Evolutionary conservation across 805 yeast genomes (phyloP).

Genomic region (Scheffersomyces lignosus): DNA sequence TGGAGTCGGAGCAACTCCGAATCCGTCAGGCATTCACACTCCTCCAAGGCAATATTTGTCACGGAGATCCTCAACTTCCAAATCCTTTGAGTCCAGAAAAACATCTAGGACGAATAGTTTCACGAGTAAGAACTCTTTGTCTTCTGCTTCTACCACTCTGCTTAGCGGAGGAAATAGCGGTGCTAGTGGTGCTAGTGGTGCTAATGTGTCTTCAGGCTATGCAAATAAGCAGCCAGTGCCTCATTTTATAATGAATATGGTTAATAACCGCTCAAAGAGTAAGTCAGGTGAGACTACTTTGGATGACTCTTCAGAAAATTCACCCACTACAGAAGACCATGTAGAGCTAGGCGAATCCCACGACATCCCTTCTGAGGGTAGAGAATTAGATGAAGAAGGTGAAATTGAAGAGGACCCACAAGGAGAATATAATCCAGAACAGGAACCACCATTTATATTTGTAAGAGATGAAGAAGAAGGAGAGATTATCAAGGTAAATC

Average conservation of each 20-base stretch:
- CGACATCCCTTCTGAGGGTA: background rate
- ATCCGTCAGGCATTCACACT: background rate
- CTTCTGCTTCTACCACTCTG: conserved; percentile 8
- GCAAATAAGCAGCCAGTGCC: conserved; percentile 18
- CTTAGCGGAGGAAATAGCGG: background rate
- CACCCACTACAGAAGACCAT: conserved; percentile 1
- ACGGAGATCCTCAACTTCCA: conserved; percentile 13
- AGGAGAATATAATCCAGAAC: background rate
- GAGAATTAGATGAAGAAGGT: background rate
- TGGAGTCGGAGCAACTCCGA: too few relatives aligned
- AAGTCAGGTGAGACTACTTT: too few relatives aligned
- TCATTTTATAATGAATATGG: conserved; percentile 27
- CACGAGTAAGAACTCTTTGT: conserved; percentile 9
- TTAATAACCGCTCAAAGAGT: conserved; percentile 5
- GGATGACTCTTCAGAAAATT: conserved; percentile 2
- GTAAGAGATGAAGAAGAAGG: conserved; percentile 24
- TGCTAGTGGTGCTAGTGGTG: too few relatives aligned
- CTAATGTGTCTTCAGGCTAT: background rate
- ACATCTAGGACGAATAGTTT: conserved; percentile 10
- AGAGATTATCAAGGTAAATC: conserved; percentile 36
- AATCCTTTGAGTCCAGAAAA: conserved; percentile 13
- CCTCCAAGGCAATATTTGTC: conserved; percentile 1
- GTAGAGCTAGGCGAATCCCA: background rate
- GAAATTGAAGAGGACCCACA: background rate
- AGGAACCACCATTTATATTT: conserved; percentile 15